Evolutionary conservation across 2,329 filamentous ascomycete genomes (phyloP).

Genomic region (Xylaria sp.): DNA sequence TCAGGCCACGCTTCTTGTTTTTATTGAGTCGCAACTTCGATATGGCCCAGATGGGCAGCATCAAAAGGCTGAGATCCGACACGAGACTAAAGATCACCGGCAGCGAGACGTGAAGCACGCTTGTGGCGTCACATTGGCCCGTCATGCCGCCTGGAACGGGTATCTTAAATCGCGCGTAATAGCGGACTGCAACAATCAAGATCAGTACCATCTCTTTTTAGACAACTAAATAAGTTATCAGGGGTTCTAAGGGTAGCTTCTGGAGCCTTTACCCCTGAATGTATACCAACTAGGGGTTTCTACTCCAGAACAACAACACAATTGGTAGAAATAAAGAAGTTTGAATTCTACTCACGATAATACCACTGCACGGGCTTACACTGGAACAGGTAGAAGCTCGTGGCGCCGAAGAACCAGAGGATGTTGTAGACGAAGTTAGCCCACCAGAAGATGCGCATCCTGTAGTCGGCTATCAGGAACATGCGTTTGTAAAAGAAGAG

Average conservation of each 20-base stretch:
- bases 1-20: conserved; percentile 28
- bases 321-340: no score
- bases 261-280: no score
- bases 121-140: conserved; percentile 30
- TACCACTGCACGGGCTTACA: conserved; percentile 31
- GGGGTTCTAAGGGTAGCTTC: no score
- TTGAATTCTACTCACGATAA: no score
- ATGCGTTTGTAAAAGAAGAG: conserved; percentile 33
- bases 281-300: no score
- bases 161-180: conserved; percentile 19
- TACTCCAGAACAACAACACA: no score
- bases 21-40: conserved; percentile 27
- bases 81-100: conserved; percentile 31
- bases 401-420: conserved; percentile 32
- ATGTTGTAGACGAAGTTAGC: conserved; percentile 29
- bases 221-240: no score
- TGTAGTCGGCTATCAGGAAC: conserved; percentile 26
- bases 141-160: conserved; percentile 19
- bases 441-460: conserved; percentile 31
- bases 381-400: conserved; percentile 32
- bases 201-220: no score
- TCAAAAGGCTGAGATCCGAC: conserved; percentile 27
- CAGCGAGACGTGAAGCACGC: conserved; percentile 27
- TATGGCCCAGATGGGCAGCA: conserved; percentile 29
- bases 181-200: no score